Evolutionary conservation across 1,284 basidiomycete genomes (phyloP).

Genomic region (Sphaerobolus stellatus): DNA sequence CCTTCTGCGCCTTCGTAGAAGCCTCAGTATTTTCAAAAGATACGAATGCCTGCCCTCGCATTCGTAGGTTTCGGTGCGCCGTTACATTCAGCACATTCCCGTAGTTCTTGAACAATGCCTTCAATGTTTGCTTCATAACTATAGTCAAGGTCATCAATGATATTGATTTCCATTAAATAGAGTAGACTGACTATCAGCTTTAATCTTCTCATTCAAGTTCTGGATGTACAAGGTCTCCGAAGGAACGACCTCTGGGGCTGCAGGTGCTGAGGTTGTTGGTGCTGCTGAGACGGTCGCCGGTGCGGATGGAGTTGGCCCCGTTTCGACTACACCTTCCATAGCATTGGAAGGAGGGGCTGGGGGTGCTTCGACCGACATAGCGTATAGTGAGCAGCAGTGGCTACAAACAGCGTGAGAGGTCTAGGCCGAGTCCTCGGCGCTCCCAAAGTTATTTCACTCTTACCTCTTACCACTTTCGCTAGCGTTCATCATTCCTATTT

Average conservation of each 20-base stretch:
- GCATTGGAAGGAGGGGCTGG: constrained; percentile 5
- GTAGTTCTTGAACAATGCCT: constrained; percentile 90
- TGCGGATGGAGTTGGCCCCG: neutral
- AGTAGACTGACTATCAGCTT: constrained; percentile 64
- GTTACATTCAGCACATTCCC: constrained; percentile 90
- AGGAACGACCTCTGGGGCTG: constrained; percentile 45
- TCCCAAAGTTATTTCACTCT: too few relatives aligned
- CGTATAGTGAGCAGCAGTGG: too few relatives aligned
- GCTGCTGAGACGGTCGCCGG: neutral
- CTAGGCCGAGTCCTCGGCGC: too few relatives aligned
- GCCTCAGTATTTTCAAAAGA: constrained; percentile 81
- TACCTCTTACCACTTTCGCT: too few relatives aligned
- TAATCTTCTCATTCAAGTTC: constrained; percentile 97
- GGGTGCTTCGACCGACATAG: constrained; percentile 6
- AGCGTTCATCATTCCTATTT: too few relatives aligned
- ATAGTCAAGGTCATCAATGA: constrained; percentile 7
- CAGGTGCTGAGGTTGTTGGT: constrained; percentile 22
- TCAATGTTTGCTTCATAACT: constrained; percentile 88
- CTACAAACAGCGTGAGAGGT: too few relatives aligned
- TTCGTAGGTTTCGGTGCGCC: constrained; percentile 89
- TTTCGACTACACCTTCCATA: constrained; percentile 9
- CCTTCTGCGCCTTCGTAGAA: constrained; percentile 86
- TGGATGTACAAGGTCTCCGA: constrained; percentile 94
- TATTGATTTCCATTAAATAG: neutral
- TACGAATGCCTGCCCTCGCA: constrained; percentile 98